phyloP scores from a whole-genome alignment of 2,329 filamentous ascomycete species.

The Zasmidium citrigriseum region DNA sequence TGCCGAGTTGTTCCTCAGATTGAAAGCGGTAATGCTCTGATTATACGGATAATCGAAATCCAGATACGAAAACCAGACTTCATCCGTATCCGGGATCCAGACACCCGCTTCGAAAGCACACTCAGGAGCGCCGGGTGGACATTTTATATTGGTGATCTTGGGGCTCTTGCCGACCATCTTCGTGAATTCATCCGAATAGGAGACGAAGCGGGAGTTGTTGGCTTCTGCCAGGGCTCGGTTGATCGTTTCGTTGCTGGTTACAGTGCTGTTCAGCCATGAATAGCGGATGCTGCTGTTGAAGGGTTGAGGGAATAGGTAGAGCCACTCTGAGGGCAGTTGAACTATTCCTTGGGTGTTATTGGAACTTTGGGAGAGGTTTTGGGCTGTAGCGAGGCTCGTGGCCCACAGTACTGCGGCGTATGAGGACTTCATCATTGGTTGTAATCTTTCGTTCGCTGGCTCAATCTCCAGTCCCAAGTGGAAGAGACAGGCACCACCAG shows the following conservation, averaged over 20 bases:
- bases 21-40: conserved; percentile 4
- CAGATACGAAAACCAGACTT: conserved; percentile 8
- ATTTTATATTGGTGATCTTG: not conserved
- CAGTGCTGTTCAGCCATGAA: conserved; percentile 4
- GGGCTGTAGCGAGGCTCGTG: no score
- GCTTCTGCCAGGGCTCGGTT: conserved; percentile 1
- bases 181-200: conserved; percentile 5
- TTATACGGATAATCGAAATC: conserved; percentile 8
- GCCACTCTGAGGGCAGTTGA: conserved; percentile 2
- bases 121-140: not conserved
- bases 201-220: conserved; percentile 3
- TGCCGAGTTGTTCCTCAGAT: not conserved
- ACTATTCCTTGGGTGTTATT: not conserved
- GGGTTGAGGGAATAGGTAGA: conserved; percentile 2
- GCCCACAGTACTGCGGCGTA: no score
- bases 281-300: conserved; percentile 5
- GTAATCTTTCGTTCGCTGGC: no score
- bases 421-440: no score
- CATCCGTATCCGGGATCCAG: conserved; percentile 7
- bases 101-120: conserved; percentile 10
- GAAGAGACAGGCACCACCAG: no score
- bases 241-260: conserved; percentile 1
- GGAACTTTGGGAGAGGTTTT: no score
- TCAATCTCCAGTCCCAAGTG: no score
- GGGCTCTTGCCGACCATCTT: not conserved